phyloP scores from a whole-genome alignment of 1,284 basidiomycete species.

The Cryptococcus deneoformans region DNA sequence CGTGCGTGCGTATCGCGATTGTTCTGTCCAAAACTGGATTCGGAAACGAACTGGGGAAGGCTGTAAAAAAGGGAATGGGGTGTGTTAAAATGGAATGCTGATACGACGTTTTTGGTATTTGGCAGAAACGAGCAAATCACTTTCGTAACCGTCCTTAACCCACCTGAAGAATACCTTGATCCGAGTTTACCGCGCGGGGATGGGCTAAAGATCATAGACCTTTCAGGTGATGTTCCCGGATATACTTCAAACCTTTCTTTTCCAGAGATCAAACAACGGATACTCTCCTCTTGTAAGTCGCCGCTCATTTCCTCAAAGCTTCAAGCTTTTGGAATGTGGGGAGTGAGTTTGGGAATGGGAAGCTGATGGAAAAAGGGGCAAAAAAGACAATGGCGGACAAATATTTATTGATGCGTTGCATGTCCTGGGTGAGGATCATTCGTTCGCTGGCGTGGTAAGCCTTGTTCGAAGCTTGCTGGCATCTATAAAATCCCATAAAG shows the following conservation, averaged over 20 bases:
- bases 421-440: conserved; percentile 39
- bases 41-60: no score
- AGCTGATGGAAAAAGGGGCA: no score
- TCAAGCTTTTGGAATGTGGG: no score
- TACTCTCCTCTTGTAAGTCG: conserved; percentile 23
- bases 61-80: no score
- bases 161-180: conserved; percentile 14
- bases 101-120: not conserved
- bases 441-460: conserved; percentile 13
- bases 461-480: conserved; percentile 29
- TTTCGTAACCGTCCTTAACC: conserved; percentile 19
- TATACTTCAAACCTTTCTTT: conserved; percentile 2
- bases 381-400: conserved; percentile 17
- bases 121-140: conserved; percentile 10
- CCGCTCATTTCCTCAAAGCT: not conserved
- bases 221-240: conserved; percentile 23
- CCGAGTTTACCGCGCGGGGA: not conserved
- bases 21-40: no score
- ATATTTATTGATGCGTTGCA: conserved; percentile 44
- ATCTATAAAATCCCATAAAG: conserved; percentile 16
- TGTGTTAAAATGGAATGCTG: not conserved
- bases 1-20: not conserved
- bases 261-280: conserved; percentile 10
- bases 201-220: conserved; percentile 16
- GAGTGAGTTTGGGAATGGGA: no score